These are phyloP conservation scores for Babesia sp. DNA, from an alignment of 169 alveolate species.

Conservation along the genomic window DNA sequence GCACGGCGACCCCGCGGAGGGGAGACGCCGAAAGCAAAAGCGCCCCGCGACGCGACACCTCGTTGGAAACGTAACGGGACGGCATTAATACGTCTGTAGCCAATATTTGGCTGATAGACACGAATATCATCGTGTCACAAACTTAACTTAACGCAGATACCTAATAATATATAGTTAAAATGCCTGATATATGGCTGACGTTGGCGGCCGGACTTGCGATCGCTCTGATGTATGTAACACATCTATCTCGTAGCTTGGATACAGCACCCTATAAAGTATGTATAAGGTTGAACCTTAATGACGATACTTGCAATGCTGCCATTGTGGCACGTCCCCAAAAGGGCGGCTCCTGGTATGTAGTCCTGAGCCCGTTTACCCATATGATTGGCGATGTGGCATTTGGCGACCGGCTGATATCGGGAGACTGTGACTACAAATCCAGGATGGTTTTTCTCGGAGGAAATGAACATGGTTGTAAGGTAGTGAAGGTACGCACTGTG, in stretches of 20 bases:
- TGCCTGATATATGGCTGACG: not conserved
- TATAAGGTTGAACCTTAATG: not conserved
- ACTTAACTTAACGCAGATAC: no score
- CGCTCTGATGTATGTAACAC: not conserved
- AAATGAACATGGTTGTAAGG: not conserved
- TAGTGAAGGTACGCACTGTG: slow-evolving; percentile 28
- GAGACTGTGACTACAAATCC: slow-evolving; percentile 13
- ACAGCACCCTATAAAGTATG: not conserved
- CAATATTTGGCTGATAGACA: no score
- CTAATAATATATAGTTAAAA: not conserved
- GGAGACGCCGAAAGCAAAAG: slow-evolving; percentile 1
- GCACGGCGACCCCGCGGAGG: not conserved
- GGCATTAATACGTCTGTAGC: no score
- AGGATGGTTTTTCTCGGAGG: not conserved
- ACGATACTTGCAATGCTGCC: not conserved
- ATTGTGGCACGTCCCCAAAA: not conserved
- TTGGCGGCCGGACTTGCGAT: not conserved
- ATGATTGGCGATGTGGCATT: slow-evolving; percentile 27
- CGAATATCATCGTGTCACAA: no score
- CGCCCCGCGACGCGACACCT: not conserved
- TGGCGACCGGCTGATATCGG: slow-evolving; percentile 30
- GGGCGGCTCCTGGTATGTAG: not conserved
- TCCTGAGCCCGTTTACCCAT: slow-evolving; percentile 2
- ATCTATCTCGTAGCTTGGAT: not conserved
- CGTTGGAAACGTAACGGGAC: not conserved